Evolutionary conservation across 768 basidiomycete species (phyloP), one percentile per base, ranked within the genome.

Genomic region (Amanita thiersii): DNA sequence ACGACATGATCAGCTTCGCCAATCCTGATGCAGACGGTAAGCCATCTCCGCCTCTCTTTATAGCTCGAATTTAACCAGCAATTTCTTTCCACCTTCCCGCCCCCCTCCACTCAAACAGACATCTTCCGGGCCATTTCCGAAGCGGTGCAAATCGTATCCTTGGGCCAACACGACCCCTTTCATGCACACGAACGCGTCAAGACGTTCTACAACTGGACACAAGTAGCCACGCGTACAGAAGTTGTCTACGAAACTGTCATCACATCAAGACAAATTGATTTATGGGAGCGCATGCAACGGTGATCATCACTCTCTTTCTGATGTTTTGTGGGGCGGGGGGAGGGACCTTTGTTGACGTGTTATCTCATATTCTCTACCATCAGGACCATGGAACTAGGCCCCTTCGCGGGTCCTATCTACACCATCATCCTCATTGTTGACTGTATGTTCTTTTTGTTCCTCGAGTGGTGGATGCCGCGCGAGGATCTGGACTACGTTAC

Each of bases 1-100:
- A 79, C 44, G 89, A 94, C 50, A 87, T 97, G 86, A 91, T 98
- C 45, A 89, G 87, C 37, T 96, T 98, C 54, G 90, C 93, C 0
- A 77, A 81, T 42, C 91, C 94, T 0, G 87, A 97, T 30, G 91
- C 89, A 60, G 90, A 96, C 50, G 94, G 94, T 92, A 39, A 23
- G 76, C 25, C 23, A 21, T 5, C 35, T 34, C 39, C 35, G 42
- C 14, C 23, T 33, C n/a, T n/a, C 11, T 44, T 11, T 11, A 35
- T 18, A 42, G 30, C 11, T 24, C 30, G 9, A 8, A 35, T 21
- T 25, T 34, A 30, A 33, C 18, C 45, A 28, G 18, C 9, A 18
- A 21, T 28, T n/a, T 29, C 36, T n/a, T n/a, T n/a, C n/a, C n/a
- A n/a, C n/a, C n/a, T n/a, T n/a, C n/a, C n/a, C n/a, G n/a, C n/a